These are phyloP conservation scores for Colletotrichum destructivum DNA, from an alignment of 2,329 filamentous ascomycete genomes.

Conservation along the genomic window DNA sequence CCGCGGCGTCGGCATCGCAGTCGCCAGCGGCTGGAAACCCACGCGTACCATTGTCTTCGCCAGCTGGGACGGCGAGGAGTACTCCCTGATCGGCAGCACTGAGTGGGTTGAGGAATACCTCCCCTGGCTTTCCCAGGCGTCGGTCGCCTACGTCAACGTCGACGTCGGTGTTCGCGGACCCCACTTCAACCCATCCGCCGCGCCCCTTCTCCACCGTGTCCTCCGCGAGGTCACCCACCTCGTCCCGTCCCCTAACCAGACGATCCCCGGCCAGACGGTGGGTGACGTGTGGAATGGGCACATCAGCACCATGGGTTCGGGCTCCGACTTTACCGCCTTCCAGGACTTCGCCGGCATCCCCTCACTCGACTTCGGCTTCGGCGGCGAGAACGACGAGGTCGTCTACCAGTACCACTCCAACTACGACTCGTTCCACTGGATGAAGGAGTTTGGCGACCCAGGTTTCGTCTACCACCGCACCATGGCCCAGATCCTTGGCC, in stretches of 20 bases:
- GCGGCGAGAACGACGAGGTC: conserved; percentile 58
- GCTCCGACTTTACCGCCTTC: conserved; percentile 83
- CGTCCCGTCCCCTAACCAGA: conserved; percentile 83
- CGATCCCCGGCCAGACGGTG: conserved; percentile 79
- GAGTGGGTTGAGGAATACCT: conserved; percentile 95
- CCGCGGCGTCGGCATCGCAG: conserved; percentile 79
- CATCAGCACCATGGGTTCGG: conserved; percentile 78
- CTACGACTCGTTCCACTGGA: conserved; percentile 93
- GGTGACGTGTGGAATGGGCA: conserved; percentile 76
- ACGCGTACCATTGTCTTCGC: conserved; percentile 93
- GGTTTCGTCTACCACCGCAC: conserved; percentile 77
- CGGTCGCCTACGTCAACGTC: conserved; percentile 88
- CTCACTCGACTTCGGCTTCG: conserved; percentile 75
- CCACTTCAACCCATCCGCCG: conserved; percentile 75
- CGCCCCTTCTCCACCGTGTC: conserved; percentile 82
- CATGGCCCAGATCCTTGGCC: conserved; percentile 75
- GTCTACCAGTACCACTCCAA: conserved; percentile 92
- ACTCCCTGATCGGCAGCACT: conserved; percentile 87
- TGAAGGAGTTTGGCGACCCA: conserved; percentile 83
- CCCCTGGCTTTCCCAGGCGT: conserved; percentile 81
- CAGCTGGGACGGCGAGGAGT: conserved; percentile 87
- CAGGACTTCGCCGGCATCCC: conserved; percentile 80
- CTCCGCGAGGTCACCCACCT: conserved; percentile 76
- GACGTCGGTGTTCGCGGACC: conserved; percentile 81
- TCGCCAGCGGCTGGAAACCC: conserved; percentile 72